A percentile compares a stretch with the other conserved stretches of the same genome.
These are phyloP conservation scores for Phlegmacium glaucopus DNA, from an alignment of 768 basidiomycete genomes.

Conservation along the genomic window DNA sequence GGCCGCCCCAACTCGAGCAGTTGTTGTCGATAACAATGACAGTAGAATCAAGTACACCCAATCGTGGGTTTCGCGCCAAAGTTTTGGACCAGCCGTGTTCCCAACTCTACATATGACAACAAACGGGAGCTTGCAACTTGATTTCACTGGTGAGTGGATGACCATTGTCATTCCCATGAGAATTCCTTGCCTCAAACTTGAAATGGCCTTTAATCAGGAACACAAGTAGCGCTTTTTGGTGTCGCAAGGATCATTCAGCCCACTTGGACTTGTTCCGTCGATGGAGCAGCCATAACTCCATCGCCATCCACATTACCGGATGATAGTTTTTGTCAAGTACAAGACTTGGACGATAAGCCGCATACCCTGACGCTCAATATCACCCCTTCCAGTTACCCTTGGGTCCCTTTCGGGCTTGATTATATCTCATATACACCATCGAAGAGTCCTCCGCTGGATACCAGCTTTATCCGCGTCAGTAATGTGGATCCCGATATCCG, in stretches of 20 bases:
- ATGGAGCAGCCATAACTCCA: slow-evolving; percentile 18
- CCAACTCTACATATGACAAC: slow-evolving; percentile 14
- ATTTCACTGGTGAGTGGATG: neutral
- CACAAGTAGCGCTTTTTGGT: slow-evolving; percentile 21
- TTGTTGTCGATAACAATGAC: slow-evolving; percentile 22
- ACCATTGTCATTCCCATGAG: neutral
- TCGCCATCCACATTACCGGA: slow-evolving; percentile 19
- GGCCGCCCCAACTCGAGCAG: slow-evolving; percentile 7
- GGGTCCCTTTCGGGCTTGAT: too few relatives aligned
- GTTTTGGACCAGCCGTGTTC: slow-evolving; percentile 15
- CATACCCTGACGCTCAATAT: slow-evolving; percentile 26
- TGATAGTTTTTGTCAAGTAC: slow-evolving; percentile 30
- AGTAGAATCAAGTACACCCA: slow-evolving; percentile 15
- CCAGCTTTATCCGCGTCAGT: slow-evolving; percentile 12
- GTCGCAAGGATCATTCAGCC: slow-evolving; percentile 20
- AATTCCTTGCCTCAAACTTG: neutral
- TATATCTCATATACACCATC: slow-evolving; percentile 25
- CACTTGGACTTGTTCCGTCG: slow-evolving; percentile 31
- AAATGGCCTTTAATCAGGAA: slow-evolving; percentile 15
- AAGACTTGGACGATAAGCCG: slow-evolving; percentile 16
- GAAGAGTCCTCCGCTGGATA: slow-evolving; percentile 5
- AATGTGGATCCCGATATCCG: slow-evolving; percentile 12
- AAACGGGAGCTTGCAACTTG: too few relatives aligned
- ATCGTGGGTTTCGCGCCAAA: slow-evolving; percentile 10
- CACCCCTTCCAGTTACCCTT: too few relatives aligned